Percentiles rank a stretch among this genome's conserved stretches.
phyloP scores from a whole-genome alignment of 768 basidiomycete species.

The Panaeolus papilionaceus region DNA sequence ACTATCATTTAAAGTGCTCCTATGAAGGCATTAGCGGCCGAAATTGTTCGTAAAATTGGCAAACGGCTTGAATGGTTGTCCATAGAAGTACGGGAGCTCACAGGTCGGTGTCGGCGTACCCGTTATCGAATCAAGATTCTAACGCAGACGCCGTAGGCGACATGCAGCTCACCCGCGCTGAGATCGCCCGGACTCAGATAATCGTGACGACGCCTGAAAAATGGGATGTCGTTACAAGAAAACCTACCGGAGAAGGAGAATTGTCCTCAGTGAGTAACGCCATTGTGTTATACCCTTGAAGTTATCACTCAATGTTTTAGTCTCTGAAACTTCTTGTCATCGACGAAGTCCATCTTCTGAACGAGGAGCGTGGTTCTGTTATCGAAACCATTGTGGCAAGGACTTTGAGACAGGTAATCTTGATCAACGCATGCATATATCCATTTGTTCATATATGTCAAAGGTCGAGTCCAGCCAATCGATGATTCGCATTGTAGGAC shows the following conservation, averaged over 20 bases:
- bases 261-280: conserved; percentile 76
- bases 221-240: conserved; percentile 99
- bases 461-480: conserved; percentile 97
- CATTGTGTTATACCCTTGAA: background rate
- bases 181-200: conserved; percentile 94
- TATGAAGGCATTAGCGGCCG: conserved; percentile 97
- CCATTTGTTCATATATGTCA: background rate
- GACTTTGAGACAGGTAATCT: conserved; percentile 82
- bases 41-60: conserved; percentile 92
- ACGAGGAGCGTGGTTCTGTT: conserved; percentile 97
- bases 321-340: conserved; percentile 94
- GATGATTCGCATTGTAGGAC: conserved; percentile 92
- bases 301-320: conserved; percentile 44
- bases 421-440: background rate
- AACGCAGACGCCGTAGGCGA: conserved; percentile 63
- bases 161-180: conserved; percentile 95
- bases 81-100: conserved; percentile 88
- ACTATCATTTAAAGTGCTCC: conserved; percentile 67
- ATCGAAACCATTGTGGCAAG: conserved; percentile 98
- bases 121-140: background rate
- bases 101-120: conserved; percentile 52
- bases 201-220: conserved; percentile 99
- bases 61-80: conserved; percentile 89
- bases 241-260: conserved; percentile 96
- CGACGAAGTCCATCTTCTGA: conserved; percentile 96